Evolutionary conservation across 202 grass and related monocot genomes (phyloP).

Genomic region (Carex arenaria): DNA sequence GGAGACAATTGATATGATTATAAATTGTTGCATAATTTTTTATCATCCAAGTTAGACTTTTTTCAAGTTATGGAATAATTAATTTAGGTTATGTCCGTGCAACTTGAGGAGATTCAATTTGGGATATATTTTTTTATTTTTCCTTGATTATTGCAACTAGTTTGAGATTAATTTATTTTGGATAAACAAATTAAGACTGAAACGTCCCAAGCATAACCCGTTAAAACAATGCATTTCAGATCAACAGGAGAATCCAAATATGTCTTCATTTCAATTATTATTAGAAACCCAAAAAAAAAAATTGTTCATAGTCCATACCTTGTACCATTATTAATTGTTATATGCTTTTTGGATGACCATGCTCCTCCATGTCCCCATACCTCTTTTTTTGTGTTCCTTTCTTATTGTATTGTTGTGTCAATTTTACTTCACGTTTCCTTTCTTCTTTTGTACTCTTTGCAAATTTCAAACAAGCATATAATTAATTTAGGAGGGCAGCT

Average conservation of each 20-base stretch:
- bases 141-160: neutral
- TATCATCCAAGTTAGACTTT: neutral
- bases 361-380: neutral
- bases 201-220: neutral
- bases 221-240: neutral
- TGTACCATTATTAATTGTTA: neutral
- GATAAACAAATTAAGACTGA: neutral
- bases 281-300: neutral
- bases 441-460: neutral
- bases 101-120: neutral
- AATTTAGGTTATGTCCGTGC: constrained; percentile 1
- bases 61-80: neutral
- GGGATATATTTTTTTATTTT: neutral
- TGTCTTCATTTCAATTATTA: constrained; percentile 25
- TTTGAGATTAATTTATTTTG: neutral
- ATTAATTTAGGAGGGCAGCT: too few species aligned
- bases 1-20: constrained; percentile 1
- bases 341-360: neutral
- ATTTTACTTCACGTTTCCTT: neutral
- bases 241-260: constrained; percentile 12
- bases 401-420: neutral
- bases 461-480: neutral
- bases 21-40: neutral
- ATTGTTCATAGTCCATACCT: neutral
- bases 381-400: neutral